Percentiles rank a stretch among this genome's conserved stretches.
Conservation (phyloP, 2,329 filamentous ascomycete genomes). For the Onygenales sp. region DNA sequence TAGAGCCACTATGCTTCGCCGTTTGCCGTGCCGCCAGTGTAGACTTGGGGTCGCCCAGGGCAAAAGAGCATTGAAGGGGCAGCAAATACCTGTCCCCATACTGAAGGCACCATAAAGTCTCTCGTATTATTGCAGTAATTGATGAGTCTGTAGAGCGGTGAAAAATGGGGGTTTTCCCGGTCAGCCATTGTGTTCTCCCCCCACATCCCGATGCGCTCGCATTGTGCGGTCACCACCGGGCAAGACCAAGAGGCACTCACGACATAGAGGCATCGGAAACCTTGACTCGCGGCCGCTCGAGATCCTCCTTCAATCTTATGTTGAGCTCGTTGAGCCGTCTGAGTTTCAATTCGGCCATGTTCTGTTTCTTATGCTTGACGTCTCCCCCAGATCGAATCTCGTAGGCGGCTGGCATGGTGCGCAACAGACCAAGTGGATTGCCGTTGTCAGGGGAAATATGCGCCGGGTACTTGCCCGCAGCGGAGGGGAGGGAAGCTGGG, state of each 20-base stretch:
- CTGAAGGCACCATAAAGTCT: constrained; percentile 97
- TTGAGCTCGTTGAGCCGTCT: constrained; percentile 94
- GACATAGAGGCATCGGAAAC: constrained; percentile 87
- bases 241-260: constrained; percentile 40
- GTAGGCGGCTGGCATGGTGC: constrained; percentile 52
- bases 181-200: neutral
- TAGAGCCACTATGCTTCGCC: too few species aligned
- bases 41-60: neutral
- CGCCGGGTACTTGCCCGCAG: constrained; percentile 4
- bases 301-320: constrained; percentile 86
- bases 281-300: constrained; percentile 89
- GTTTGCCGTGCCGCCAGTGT: constrained; percentile 7
- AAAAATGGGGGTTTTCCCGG: constrained; percentile 1
- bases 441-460: neutral
- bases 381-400: constrained; percentile 57
- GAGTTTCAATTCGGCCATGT: constrained; percentile 97
- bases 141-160: constrained; percentile 61
- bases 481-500: constrained; percentile 7
- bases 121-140: constrained; percentile 96
- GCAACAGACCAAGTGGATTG: neutral
- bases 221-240: neutral
- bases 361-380: constrained; percentile 89
- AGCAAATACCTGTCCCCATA: constrained; percentile 67
- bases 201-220: neutral
- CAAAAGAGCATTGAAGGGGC: constrained; percentile 3